Conservation (phyloP, 192 early-diverging fungal species). For the Dispira simplex region DNA sequence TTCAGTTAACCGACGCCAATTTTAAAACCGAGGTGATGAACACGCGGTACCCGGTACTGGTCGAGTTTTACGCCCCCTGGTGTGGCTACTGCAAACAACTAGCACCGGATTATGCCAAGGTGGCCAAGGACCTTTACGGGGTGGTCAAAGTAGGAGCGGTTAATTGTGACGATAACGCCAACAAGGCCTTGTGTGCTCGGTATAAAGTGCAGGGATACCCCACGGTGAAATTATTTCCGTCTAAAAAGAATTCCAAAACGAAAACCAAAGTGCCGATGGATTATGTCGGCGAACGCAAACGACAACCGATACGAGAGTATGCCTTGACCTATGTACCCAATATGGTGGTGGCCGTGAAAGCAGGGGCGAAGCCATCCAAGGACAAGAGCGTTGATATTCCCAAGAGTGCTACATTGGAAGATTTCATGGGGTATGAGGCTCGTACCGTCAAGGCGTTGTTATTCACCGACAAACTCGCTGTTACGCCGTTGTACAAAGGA, state of each 20-base stretch:
- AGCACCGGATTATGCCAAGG: constrained; percentile 80
- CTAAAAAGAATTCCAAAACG: constrained; percentile 29
- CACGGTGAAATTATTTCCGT: constrained; percentile 67
- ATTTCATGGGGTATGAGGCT: constrained; percentile 33
- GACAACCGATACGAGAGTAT: constrained; percentile 57
- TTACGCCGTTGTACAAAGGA: constrained; percentile 75
- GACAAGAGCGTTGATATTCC: constrained; percentile 14
- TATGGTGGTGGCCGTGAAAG: constrained; percentile 14
- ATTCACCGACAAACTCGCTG: constrained; percentile 57
- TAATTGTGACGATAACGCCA: constrained; percentile 74
- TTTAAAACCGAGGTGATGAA: constrained; percentile 52
- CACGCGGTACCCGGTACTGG: constrained; percentile 60
- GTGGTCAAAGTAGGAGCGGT: constrained; percentile 78
- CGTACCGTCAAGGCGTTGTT: constrained; percentile 49
- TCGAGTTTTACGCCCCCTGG: constrained; percentile 95
- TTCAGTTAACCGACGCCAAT: constrained; percentile 34
- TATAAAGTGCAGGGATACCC: constrained; percentile 81
- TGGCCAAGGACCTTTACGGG: constrained; percentile 66
- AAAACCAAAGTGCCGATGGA: constrained; percentile 27
- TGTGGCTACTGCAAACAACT: constrained; percentile 86
- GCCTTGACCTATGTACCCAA: constrained; percentile 46
- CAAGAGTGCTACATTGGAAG: constrained; percentile 22
- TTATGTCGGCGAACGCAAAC: constrained; percentile 57
- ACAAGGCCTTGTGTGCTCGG: constrained; percentile 57
- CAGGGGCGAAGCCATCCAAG: constrained; percentile 15